Conservation (phyloP, 352 stramenopile species). For the Chrysophaeum taylorii region DNA sequence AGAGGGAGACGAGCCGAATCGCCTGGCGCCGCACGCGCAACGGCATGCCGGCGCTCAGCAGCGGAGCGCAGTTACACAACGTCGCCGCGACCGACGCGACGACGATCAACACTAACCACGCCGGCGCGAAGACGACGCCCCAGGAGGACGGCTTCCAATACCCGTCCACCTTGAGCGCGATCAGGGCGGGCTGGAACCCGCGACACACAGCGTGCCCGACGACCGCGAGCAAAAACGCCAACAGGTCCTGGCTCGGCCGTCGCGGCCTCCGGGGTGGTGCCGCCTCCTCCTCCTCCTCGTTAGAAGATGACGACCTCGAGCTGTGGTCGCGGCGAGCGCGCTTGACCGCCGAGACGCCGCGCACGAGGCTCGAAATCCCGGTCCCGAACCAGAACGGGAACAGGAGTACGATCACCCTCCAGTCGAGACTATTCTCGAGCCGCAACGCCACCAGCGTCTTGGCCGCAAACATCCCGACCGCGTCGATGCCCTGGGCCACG, state of each 20-base stretch:
- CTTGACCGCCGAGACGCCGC: not conserved
- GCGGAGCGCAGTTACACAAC: constrained; percentile 4
- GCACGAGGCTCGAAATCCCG: not conserved
- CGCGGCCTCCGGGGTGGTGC: not conserved
- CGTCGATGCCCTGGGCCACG: not conserved
- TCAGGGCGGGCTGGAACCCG: not conserved
- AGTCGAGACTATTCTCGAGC: not conserved
- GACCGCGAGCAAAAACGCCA: not conserved
- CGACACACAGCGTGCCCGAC: not conserved
- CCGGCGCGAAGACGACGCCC: constrained; percentile 6
- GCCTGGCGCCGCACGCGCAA: not conserved
- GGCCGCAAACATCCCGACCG: not conserved
- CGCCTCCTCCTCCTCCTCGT: not conserved
- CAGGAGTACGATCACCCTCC: not conserved
- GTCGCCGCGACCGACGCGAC: constrained; percentile 1
- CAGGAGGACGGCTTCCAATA: not conserved
- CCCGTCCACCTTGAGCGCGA: constrained; percentile 1
- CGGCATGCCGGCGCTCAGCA: not conserved
- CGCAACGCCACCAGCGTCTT: not conserved
- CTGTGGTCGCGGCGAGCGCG: not conserved
- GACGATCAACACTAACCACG: not conserved
- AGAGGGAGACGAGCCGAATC: not conserved
- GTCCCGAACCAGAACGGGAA: not conserved
- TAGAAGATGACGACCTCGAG: not conserved
- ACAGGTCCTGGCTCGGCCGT: too few species aligned